Base-by-base conservation (phyloP, 495 filamentous ascomycete species). In the Entonaema liquescens region DNA sequence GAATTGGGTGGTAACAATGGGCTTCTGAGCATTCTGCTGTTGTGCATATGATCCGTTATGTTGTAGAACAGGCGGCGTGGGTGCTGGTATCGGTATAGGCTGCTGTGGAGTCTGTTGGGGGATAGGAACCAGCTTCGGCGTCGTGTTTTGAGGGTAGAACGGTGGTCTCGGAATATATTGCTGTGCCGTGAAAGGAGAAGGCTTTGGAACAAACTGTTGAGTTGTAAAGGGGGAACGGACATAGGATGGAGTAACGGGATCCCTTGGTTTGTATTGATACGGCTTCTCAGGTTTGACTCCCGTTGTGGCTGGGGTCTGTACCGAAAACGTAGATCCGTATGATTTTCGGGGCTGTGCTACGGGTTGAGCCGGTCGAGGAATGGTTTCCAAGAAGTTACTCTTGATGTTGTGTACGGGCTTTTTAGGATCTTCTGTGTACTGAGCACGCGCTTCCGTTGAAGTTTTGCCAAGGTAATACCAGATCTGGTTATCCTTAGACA, bases 401-500 rank as follows among this genome's bases (percentile, higher is more conserved):
- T 87, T 87, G 31, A 79, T 67, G 59, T 88, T 89, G 68, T 90
- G 82, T 47, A 59, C 70, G 1, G 75, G 79, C 19, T 86, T 89
- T 40, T 80, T 80, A 66, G 85, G 88, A 82, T 96, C 90, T 70
- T 95, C 91, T 29, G 95, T 97, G 83, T 93, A 99, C 76, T 97
- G 92, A 49, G 93, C 90, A 79, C 90, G 94, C 74, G 93, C 91
- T 76, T 99, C 95, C 19, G 95, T 98, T 50, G 95, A 98, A 54
- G 84, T 87, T 74, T 88, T 86, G 17, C 92, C 92, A 69, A 99
- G 85, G 78, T 98, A 99, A 80, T 92, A 88, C 95, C 94, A 99
- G 61, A 97, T 79, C 71, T 91, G 89, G 62, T 93, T 88, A 9
- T 87, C 83, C 76, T 89, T 89, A 67, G 79, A 74, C 19, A 97